Percentiles rank a stretch among this genome's conserved stretches.
Evolutionary conservation across 2,329 filamentous ascomycete species (phyloP).

Genomic region (Elsinoe perseae): DNA sequence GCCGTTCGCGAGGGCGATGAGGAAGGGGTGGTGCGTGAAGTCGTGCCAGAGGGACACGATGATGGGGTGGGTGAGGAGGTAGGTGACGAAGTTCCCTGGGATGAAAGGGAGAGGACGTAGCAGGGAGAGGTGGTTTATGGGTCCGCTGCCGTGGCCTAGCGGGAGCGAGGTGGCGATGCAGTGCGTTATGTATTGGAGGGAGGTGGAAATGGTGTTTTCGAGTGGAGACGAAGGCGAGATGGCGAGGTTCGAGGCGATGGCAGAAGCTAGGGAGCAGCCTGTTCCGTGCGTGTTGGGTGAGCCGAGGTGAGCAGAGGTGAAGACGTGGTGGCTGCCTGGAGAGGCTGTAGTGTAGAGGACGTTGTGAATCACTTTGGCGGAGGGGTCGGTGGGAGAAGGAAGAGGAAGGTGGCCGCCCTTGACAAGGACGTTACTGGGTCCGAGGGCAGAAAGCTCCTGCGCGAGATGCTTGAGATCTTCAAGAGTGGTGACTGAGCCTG

Average conservation of each 20-base stretch:
- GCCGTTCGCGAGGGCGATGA: constrained; percentile 66
- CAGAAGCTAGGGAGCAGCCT: constrained; percentile 84
- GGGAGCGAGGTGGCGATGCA: constrained; percentile 59
- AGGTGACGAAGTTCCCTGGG: constrained; percentile 73
- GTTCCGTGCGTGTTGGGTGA: constrained; percentile 88
- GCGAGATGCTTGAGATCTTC: constrained; percentile 64
- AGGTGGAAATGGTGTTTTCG: constrained; percentile 55
- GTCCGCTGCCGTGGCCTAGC: constrained; percentile 60
- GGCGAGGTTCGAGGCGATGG: constrained; percentile 67
- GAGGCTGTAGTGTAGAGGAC: constrained; percentile 62
- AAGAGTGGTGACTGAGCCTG: constrained; percentile 47
- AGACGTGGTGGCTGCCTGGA: constrained; percentile 42
- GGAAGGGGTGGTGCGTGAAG: constrained; percentile 77
- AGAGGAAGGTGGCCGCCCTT: constrained; percentile 91
- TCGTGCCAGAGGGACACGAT: constrained; percentile 66
- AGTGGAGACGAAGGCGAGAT: constrained; percentile 55
- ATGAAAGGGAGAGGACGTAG: constrained; percentile 60
- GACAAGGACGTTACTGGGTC: constrained; percentile 71
- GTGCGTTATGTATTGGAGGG: constrained; percentile 63
- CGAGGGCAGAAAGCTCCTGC: constrained; percentile 56
- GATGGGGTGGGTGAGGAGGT: constrained; percentile 66
- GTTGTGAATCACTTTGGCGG: constrained; percentile 64
- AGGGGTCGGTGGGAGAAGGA: constrained; percentile 50
- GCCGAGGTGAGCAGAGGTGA: constrained; percentile 63
- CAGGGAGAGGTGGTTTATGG: constrained; percentile 73